Evolutionary conservation across 2,329 filamentous ascomycete species (phyloP).

Genomic region (Colletotrichum sp.): DNA sequence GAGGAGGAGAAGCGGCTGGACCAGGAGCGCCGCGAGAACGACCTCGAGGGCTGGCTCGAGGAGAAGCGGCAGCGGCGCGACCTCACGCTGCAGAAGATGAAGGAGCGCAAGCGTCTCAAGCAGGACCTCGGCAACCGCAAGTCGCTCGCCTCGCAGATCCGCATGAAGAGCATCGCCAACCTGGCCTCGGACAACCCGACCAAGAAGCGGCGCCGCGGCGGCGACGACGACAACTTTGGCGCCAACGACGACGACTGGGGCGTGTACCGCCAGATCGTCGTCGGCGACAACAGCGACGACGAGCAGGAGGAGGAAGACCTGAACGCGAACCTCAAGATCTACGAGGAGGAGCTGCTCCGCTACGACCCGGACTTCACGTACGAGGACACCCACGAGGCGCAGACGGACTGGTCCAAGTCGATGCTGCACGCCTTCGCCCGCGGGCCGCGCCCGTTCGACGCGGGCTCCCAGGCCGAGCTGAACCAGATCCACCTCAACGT

Average conservation of each 20-base stretch:
- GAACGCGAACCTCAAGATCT: slow-evolving; percentile 70
- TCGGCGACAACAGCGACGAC: slow-evolving; percentile 82
- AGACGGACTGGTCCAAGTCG: slow-evolving; percentile 94
- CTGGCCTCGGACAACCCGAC: slow-evolving; percentile 87
- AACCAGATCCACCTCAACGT: slow-evolving; percentile 96
- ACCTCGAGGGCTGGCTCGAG: slow-evolving; percentile 86
- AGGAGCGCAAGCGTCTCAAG: slow-evolving; percentile 91
- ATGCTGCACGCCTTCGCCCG: slow-evolving; percentile 89
- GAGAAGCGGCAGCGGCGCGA: slow-evolving; percentile 78
- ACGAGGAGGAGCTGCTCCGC: slow-evolving; percentile 85
- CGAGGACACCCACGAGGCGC: slow-evolving; percentile 88
- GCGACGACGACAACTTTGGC: slow-evolving; percentile 95
- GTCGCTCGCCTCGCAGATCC: slow-evolving; percentile 92
- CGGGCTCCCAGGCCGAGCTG: slow-evolving; percentile 77
- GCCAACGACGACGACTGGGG: slow-evolving; percentile 98
- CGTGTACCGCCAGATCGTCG: slow-evolving; percentile 91
- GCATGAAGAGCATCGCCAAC: slow-evolving; percentile 98
- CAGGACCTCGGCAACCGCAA: slow-evolving; percentile 96
- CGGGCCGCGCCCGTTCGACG: slow-evolving; percentile 85
- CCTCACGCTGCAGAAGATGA: slow-evolving; percentile 81
- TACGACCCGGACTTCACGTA: slow-evolving; percentile 91
- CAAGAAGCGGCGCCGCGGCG: slow-evolving; percentile 84
- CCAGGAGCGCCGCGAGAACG: slow-evolving; percentile 80
- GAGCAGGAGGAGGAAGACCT: slow-evolving; percentile 94
- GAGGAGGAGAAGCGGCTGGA: slow-evolving; percentile 87